Conservation (phyloP, 2,329 filamentous ascomycete species). For the Pyricularia grisea region DNA sequence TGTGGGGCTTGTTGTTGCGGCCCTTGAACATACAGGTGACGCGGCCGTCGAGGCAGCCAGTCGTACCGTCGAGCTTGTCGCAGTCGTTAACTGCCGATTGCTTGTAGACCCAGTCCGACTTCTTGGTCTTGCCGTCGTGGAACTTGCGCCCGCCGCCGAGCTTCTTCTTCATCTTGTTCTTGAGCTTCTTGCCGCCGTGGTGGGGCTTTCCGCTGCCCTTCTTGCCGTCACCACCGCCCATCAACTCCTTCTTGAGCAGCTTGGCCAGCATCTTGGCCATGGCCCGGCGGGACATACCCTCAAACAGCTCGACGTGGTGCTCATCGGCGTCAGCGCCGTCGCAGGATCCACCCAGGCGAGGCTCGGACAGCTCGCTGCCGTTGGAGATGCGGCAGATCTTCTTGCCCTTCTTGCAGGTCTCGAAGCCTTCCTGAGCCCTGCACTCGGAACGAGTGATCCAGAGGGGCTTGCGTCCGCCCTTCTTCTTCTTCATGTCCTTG, state of each 20-base stretch:
- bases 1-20: conserved; percentile 4
- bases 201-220: neutral
- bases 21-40: conserved; percentile 2
- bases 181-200: neutral
- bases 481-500: neutral
- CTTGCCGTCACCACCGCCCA: neutral
- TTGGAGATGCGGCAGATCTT: neutral
- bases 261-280: neutral
- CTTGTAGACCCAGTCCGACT: conserved; percentile 3
- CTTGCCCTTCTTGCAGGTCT: neutral
- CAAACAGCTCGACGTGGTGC: neutral
- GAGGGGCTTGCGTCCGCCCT: neutral
- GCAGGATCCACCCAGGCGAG: neutral
- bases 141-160: neutral
- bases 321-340: neutral
- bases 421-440: neutral
- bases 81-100: neutral
- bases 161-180: neutral
- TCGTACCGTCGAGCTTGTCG: conserved; percentile 3
- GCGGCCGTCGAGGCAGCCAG: conserved; percentile 1
- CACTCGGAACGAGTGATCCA: neutral
- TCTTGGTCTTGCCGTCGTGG: neutral
- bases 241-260: neutral
- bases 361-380: neutral
- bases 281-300: neutral